Evolutionary conservation across 1,139 yeast genomes (phyloP).

Genomic region (Suhomyces atakaporum): DNA sequence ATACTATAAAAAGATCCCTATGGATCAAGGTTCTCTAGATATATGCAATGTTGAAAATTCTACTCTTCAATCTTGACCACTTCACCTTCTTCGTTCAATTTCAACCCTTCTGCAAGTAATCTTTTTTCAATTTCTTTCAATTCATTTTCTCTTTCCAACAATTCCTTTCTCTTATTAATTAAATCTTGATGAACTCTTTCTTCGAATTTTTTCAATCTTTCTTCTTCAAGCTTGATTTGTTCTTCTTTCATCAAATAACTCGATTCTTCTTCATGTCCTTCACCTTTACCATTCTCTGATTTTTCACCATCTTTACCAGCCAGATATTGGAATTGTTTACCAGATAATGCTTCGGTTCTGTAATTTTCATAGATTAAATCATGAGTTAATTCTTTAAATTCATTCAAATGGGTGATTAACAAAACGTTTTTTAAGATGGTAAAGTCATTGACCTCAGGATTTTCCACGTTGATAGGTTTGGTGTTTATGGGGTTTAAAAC

Average conservation of each 20-base stretch:
- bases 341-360: slow-evolving; percentile 65
- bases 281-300: slow-evolving; percentile 15
- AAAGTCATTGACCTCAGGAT: slow-evolving; percentile 62
- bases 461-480: slow-evolving; percentile 51
- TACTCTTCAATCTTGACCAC: slow-evolving; percentile 31
- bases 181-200: slow-evolving; percentile 90
- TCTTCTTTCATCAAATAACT: slow-evolving; percentile 70
- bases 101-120: slow-evolving; percentile 58
- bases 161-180: slow-evolving; percentile 78
- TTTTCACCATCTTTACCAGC: slow-evolving; percentile 22
- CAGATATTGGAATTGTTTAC: slow-evolving; percentile 47
- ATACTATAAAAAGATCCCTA: slow-evolving; percentile 1
- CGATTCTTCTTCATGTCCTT: slow-evolving; percentile 34
- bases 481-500: slow-evolving; percentile 37
- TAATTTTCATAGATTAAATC: slow-evolving; percentile 67
- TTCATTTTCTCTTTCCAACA: slow-evolving; percentile 86
- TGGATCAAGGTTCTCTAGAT: background rate
- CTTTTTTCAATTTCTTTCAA: slow-evolving; percentile 79
- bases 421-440: slow-evolving; percentile 64
- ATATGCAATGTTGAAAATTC: no score
- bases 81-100: slow-evolving; percentile 45
- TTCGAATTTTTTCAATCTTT: slow-evolving; percentile 74
- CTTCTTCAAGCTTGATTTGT: slow-evolving; percentile 79
- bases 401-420: slow-evolving; percentile 77
- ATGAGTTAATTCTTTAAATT: slow-evolving; percentile 70